These are phyloP conservation scores for Diaporthe sp. DNA, from an alignment of 2,329 filamentous ascomycete species.

Conservation along the genomic window DNA sequence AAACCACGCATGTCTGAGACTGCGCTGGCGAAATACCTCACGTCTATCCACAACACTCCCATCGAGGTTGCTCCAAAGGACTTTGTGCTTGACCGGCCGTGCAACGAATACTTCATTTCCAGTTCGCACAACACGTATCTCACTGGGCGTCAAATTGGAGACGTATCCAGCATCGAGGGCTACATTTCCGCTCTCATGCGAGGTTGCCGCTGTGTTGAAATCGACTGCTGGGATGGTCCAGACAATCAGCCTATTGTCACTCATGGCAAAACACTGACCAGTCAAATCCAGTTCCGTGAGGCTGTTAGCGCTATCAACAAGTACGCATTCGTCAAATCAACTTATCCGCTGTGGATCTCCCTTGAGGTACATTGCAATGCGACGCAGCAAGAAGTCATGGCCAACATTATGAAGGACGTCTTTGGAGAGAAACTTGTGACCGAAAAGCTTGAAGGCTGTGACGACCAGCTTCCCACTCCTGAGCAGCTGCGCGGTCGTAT, in stretches of 20 bases:
- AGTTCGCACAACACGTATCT: constrained; percentile 99
- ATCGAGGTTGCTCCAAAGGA: constrained; percentile 72
- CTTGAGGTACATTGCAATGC: constrained; percentile 94
- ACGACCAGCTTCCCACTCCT: constrained; percentile 82
- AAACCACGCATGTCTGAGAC: constrained; percentile 79
- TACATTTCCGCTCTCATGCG: constrained; percentile 91
- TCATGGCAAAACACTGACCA: constrained; percentile 91
- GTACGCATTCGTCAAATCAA: constrained; percentile 91
- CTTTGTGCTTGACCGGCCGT: constrained; percentile 80
- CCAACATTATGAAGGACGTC: constrained; percentile 86
- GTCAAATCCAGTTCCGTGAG: constrained; percentile 88
- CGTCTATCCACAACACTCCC: constrained; percentile 80
- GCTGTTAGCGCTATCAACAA: constrained; percentile 94
- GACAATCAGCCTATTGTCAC: constrained; percentile 91
- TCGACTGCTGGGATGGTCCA: constrained; percentile 97
- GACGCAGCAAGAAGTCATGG: constrained; percentile 88
- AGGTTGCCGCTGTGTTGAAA: constrained; percentile 94
- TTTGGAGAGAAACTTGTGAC: constrained; percentile 86
- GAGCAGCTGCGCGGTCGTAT: constrained; percentile 87
- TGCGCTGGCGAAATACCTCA: constrained; percentile 82
- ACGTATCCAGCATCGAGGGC: constrained; percentile 92
- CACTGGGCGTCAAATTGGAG: constrained; percentile 88
- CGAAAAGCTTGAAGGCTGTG: constrained; percentile 78
- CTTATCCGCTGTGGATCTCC: constrained; percentile 92
- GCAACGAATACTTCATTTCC: constrained; percentile 98